Percentiles rank a stretch among this genome's conserved stretches.
These are phyloP conservation scores for Oryza coarctata DNA, from an alignment of 176 grass and related monocot genomes.

Conservation along the genomic window DNA sequence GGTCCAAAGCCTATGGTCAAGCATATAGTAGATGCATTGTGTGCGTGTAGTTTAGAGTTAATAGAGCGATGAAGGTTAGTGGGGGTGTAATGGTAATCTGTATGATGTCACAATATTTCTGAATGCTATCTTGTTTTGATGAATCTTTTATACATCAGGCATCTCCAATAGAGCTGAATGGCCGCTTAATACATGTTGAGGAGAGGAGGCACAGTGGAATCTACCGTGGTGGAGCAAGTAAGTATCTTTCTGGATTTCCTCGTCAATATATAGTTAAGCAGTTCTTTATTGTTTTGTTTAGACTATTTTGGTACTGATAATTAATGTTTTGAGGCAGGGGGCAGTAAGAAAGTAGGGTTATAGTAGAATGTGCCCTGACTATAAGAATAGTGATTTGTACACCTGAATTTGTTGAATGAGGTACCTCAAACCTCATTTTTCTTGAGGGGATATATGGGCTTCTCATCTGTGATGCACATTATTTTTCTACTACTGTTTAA, in stretches of 20 bases:
- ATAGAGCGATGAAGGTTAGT: neutral
- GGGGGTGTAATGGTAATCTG: neutral
- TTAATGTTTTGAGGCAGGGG: neutral
- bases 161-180: conserved; percentile 89
- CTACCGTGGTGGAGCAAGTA: conserved; percentile 64
- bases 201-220: conserved; percentile 64
- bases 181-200: conserved; percentile 65
- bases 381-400: neutral
- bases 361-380: neutral
- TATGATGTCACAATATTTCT: conserved; percentile 1
- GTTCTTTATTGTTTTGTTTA: neutral
- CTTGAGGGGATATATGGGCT: neutral
- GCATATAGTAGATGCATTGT: neutral
- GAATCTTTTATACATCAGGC: conserved; percentile 46
- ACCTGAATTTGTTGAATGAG: neutral
- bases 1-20: neutral
- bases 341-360: neutral
- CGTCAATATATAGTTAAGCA: neutral
- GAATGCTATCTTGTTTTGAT: conserved; percentile 13
- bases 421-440: neutral
- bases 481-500: neutral
- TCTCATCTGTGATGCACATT: neutral
- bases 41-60: neutral
- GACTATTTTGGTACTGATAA: neutral
- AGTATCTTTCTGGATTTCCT: conserved; percentile 36